A percentile compares a stretch with the other conserved stretches of the same genome.
phyloP scores from a whole-genome alignment of 2,329 filamentous ascomycete species.

The Arthrobotrys musiformis region DNA sequence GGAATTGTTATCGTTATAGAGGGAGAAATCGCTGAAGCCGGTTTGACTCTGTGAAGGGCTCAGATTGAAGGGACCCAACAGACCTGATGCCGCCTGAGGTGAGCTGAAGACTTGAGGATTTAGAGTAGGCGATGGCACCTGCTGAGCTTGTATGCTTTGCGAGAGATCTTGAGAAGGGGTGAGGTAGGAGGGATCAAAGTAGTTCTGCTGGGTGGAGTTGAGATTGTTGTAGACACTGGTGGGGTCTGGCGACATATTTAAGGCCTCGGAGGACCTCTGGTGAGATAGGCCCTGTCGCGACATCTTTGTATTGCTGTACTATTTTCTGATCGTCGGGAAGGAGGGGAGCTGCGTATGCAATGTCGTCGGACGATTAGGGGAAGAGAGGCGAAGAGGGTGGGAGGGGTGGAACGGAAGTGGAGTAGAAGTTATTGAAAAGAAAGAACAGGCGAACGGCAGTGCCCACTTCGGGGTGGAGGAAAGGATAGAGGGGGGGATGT shows the following conservation, averaged over 20 bases:
- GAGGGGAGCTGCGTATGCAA: constrained; percentile 26
- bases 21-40: constrained; percentile 50
- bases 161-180: constrained; percentile 46
- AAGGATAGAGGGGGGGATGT: not conserved
- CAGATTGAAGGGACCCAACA: constrained; percentile 35
- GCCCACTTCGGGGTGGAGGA: constrained; percentile 22
- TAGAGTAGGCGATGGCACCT: constrained; percentile 37
- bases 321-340: constrained; percentile 49
- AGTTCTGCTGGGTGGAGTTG: constrained; percentile 42
- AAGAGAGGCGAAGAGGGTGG: constrained; percentile 22
- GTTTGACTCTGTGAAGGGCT: constrained; percentile 36
- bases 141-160: constrained; percentile 41
- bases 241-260: constrained; percentile 54
- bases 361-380: constrained; percentile 36
- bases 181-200: constrained; percentile 43
- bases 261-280: constrained; percentile 53
- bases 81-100: constrained; percentile 19
- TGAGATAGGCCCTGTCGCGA: constrained; percentile 55
- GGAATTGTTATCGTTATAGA: constrained; percentile 51
- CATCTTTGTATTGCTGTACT: constrained; percentile 30
- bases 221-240: constrained; percentile 43
- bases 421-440: constrained; percentile 14
- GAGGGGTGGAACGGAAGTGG: constrained; percentile 26
- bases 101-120: constrained; percentile 53
- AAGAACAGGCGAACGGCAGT: constrained; percentile 54